Evolutionary conservation across 2,329 filamentous ascomycete genomes (phyloP).

Genomic region (Clonostachys solani): DNA sequence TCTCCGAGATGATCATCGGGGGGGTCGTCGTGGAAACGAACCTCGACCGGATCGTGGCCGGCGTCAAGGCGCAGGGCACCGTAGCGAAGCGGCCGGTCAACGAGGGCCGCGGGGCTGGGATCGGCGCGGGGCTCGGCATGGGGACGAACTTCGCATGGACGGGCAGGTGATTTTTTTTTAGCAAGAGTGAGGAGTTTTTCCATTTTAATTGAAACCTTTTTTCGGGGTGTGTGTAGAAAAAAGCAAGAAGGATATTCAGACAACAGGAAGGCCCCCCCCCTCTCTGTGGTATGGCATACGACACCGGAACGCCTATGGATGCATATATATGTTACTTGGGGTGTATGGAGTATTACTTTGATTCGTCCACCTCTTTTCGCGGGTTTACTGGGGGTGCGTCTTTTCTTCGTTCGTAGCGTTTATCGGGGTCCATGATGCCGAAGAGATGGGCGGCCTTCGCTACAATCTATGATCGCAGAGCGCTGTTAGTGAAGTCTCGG

Average conservation of each 20-base stretch:
- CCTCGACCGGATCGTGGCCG: slow-evolving; percentile 81
- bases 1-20: slow-evolving; percentile 93
- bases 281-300: not conserved
- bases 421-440: slow-evolving; percentile 32
- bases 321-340: not conserved
- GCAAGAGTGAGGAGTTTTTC: not conserved
- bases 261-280: not conserved
- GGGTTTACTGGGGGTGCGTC: slow-evolving; percentile 23
- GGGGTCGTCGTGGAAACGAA: slow-evolving; percentile 93
- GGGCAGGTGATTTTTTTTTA: slow-evolving; percentile 20
- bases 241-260: slow-evolving; percentile 1
- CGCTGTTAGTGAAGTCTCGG: not conserved
- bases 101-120: slow-evolving; percentile 46
- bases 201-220: no score
- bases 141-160: slow-evolving; percentile 56
- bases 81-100: slow-evolving; percentile 78
- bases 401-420: slow-evolving; percentile 32
- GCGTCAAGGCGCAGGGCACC: slow-evolving; percentile 72
- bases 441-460: slow-evolving; percentile 30
- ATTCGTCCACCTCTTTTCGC: slow-evolving; percentile 11
- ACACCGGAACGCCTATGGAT: slow-evolving; percentile 2
- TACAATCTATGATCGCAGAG: slow-evolving; percentile 19
- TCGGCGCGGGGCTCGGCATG: slow-evolving; percentile 49
- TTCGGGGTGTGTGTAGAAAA: not conserved
- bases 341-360: slow-evolving; percentile 19